Conservation (phyloP, 2,329 filamentous ascomycete genomes). For the Trichoderma arundinaceum region DNA sequence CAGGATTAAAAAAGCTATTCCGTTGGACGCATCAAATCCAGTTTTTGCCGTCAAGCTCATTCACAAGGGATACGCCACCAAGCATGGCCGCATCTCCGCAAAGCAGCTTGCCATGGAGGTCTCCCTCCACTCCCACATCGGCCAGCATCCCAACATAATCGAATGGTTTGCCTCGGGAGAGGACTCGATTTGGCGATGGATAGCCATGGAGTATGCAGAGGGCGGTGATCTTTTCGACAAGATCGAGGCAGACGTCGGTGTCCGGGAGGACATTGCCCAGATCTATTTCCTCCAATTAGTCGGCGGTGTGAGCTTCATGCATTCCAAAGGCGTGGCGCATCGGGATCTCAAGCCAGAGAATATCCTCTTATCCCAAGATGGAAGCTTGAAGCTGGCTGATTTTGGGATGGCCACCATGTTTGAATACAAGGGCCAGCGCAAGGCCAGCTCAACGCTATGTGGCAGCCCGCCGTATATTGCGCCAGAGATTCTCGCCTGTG, state of each 20-base stretch:
- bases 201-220: conserved; percentile 95
- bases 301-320: conserved; percentile 90
- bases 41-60: conserved; percentile 98
- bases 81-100: conserved; percentile 83
- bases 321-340: conserved; percentile 93
- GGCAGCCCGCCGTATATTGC: conserved; percentile 97
- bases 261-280: conserved; percentile 93
- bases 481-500: conserved; percentile 77
- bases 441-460: conserved; percentile 86
- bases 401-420: conserved; percentile 96
- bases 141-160: conserved; percentile 91
- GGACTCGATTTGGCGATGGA: conserved; percentile 89
- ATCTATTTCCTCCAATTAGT: conserved; percentile 94
- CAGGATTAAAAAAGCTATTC: conserved; percentile 92
- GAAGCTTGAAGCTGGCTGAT: conserved; percentile 91
- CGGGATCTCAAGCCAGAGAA: conserved; percentile 94
- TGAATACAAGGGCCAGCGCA: conserved; percentile 81
- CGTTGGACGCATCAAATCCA: conserved; percentile 69
- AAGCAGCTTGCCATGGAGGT: conserved; percentile 94
- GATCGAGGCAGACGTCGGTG: conserved; percentile 95
- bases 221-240: conserved; percentile 98
- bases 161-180: conserved; percentile 89
- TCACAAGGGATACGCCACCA: conserved; percentile 92
- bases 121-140: conserved; percentile 84
- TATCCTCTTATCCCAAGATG: conserved; percentile 82